These are phyloP conservation scores for Gossypium schwendimanii DNA, from an alignment of 441 rosid species.

Conservation along the genomic window DNA sequence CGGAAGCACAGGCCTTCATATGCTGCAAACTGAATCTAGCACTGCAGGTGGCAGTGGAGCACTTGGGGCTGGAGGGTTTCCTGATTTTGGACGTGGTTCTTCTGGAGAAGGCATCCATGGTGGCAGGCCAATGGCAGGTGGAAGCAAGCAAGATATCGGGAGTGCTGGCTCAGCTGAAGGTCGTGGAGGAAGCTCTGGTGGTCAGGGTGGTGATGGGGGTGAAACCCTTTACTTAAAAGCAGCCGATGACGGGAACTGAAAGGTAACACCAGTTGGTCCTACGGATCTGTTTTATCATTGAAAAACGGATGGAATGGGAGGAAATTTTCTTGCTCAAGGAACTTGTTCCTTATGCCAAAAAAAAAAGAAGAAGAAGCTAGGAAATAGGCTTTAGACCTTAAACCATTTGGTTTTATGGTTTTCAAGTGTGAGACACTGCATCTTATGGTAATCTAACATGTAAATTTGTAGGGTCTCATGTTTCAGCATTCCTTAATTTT, in stretches of 20 bases:
- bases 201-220: conserved; percentile 62
- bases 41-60: conserved; percentile 48
- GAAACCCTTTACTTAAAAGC: conserved; percentile 85
- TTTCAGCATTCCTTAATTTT: not conserved
- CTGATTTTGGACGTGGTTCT: conserved; percentile 62
- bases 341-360: conserved; percentile 17
- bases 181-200: conserved; percentile 73
- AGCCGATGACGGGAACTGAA: conserved; percentile 65
- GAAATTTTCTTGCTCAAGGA: conserved; percentile 4
- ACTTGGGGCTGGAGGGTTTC: conserved; percentile 57
- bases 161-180: conserved; percentile 58
- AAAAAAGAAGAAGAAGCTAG: conserved; percentile 1
- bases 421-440: conserved; percentile 22
- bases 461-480: conserved; percentile 36
- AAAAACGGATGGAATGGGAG: not conserved
- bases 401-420: conserved; percentile 19
- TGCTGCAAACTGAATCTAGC: conserved; percentile 61
- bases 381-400: conserved; percentile 8
- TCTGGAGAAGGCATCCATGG: conserved; percentile 35
- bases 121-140: conserved; percentile 39
- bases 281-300: not conserved
- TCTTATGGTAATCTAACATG: conserved; percentile 27
- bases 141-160: conserved; percentile 78
- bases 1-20: conserved; percentile 69
- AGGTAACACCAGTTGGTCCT: conserved; percentile 3